Evolutionary conservation across 441 rosid genomes (phyloP), one percentile per base, ranked within the genome.

Genomic region (Erodium moschatum): DNA sequence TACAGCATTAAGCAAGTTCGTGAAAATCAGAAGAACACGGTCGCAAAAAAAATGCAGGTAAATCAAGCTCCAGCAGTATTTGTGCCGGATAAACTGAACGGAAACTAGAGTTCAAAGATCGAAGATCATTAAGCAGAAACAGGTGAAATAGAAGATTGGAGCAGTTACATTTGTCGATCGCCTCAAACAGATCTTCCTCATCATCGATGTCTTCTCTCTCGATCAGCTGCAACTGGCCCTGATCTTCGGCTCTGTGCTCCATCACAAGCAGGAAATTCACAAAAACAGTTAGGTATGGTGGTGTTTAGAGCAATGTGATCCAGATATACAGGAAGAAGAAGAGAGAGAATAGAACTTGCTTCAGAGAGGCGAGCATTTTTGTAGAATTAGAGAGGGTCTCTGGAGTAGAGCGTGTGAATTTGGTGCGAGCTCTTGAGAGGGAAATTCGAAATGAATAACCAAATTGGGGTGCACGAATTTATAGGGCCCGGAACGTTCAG

Each of bases 161-260:
- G 48, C 20, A 13, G 67, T 75, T 78, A 84, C 96, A 74, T 82
- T 91, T 88, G 77, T 89, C 92, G 33, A 94, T 88, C 44, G 90
- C 87, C 82, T 89, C 94, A 69, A 91, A 85, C 70, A 89, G 66
- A 69, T 91, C 96, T 3, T 89, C 96, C 70, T 89, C 94, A 27
- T 84, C 92, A 15, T 84, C 93, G 15, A 87, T 71, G 19, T 89
- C 92, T 67, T 89, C 98, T 58, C 97, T 84, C 70, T 88, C 92
- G 61, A 91, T 85, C 69, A 94, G 87, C 87, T 94, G 96, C 72
- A 91, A 71, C 84, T 89, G 95, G 77, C 81, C 81, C 69, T 81
- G 81, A 24, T 89, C 97, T 82, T 91, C 90, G 69, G 91, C 78
- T 85, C 97, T 89, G 81, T 21, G 54, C 70, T 69, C 70, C 77